Base-by-base conservation (phyloP, 108 stramenopile genomes). In the Nitzschia sp. region DNA sequence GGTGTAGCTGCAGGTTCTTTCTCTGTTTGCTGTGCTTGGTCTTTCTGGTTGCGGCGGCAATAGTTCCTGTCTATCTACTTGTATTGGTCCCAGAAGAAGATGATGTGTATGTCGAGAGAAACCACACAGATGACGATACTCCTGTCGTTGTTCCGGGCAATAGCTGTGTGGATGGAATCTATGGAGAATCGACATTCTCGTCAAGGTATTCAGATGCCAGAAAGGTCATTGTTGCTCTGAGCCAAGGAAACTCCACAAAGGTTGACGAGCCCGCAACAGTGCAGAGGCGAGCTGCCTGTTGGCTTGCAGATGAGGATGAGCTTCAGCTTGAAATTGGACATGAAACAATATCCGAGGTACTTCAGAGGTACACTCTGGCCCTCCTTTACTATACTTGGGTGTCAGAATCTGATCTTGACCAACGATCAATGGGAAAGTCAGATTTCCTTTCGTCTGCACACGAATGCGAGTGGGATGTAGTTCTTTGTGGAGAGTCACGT, bases 301-400 rank as follows among this genome's bases (percentile, higher is more conserved):
- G 71, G 71, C 42, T 72, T 25, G 41, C 71, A 19, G 63, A 64
- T 11, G 38, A 39, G 14, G 71, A 72, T 38, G 10, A 19, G n/a
- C 51, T 26, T 2, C 44, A 37, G 12, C 15, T 42, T 20, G 71
- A 64, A 26, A 39, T 72, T 29, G 41, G 8, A 7, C 43, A 41
- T 6, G 63, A 26, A 14, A 64, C 21, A 15, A 57, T 38, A 56
- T 42, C 52, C 19, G 62, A 41, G 1, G 48, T 72, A 0, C 24
- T 72, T 10, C 71, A 72, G 37, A 25, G 71, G 20, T 72, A 72
- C 54, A 53, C 71, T 0, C 25, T 72, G 53, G 71, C 71, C 44
- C 63, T 72, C n/a, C 21, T 64, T 6, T 72, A 64, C 26, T 72
- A 56, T 54, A 64, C 71, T 0, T 46, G 54, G 60, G 63, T 57